Base-by-base conservation (phyloP, 2,329 filamentous ascomycete genomes). In the Penicillium sumatraense region DNA sequence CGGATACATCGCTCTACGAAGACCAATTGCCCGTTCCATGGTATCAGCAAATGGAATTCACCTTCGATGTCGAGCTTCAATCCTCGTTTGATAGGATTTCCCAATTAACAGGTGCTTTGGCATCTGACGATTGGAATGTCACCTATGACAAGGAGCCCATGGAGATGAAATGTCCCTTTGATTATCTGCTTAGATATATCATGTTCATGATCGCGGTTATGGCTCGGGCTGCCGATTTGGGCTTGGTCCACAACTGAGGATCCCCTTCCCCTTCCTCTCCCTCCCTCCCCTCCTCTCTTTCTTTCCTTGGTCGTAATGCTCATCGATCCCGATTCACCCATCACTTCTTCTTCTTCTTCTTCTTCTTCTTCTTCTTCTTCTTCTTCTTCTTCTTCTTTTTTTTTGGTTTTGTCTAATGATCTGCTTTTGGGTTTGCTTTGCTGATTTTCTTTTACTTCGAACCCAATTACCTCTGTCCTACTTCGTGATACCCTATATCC, bases 161-260 rank as follows among this genome's bases (percentile, higher is more conserved):
- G 18, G 10, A 26, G 7, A 41, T 29, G 4, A 36, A 35, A 5
- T 11, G 36, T 0, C 26, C 58, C 0, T 47, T 51, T 5, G 36
- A 51, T 10, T 51, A 53, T 7, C 42, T 60, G 5, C 41, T 52
- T 9, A 23, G 24, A 24, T 55, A 58, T 16, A 49, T 58, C 3
- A 6, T 58, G 11, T 60, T 40, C 21, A 41, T 58, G 18, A 51
- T 60, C 1, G 29, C 54, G 27, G 33, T 44, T 5, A 35, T 51
- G 16, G 46, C 40, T 13, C 45, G 40, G 5, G 54, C 52, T 21
- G 14, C 29, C 26, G 53, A 49, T 20, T 14, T 49, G 31, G 13
- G 6, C 18, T 23, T n/a, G 5, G 23, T 5, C 21, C 38, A 1
- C 40, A 36, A 21, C 50, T 40, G 50, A 26, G 18, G n/a, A 13